These are phyloP conservation scores for Cyberlindnera misumaiensis DNA, from an alignment of 805 yeast species.

Conservation along the genomic window DNA sequence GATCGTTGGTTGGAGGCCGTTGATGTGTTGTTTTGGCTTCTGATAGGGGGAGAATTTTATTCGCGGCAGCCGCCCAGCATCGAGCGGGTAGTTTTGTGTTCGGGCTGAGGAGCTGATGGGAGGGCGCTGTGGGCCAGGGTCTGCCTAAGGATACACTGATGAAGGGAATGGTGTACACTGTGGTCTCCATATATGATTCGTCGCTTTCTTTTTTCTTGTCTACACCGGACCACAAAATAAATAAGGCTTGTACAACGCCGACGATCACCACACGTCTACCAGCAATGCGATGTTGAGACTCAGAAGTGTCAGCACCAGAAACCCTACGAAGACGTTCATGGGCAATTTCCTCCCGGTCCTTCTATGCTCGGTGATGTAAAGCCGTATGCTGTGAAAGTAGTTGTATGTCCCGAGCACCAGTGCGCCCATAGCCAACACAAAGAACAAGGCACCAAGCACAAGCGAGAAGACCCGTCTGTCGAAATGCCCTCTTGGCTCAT, in stretches of 20 bases:
- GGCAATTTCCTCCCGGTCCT: slow-evolving; percentile 9
- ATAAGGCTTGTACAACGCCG: neutral
- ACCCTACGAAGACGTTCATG: slow-evolving; percentile 7
- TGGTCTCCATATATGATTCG: too few species aligned
- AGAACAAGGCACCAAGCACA: slow-evolving; percentile 12
- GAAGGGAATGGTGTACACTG: too few species aligned
- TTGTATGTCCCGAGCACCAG: slow-evolving; percentile 15
- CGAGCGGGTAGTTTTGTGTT: too few species aligned
- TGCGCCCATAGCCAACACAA: slow-evolving; percentile 6
- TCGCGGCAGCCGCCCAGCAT: too few species aligned
- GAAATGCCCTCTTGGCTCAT: neutral
- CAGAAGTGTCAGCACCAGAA: slow-evolving; percentile 7
- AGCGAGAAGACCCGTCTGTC: slow-evolving; percentile 7
- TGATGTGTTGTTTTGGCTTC: slow-evolving; percentile 1
- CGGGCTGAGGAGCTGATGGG: too few species aligned
- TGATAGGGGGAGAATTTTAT: neutral
- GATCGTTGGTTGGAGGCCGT: too few species aligned
- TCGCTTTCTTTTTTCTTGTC: too few species aligned
- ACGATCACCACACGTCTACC: slow-evolving; percentile 6
- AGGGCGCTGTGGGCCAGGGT: too few species aligned
- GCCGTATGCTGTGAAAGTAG: slow-evolving; percentile 15
- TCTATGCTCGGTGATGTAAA: slow-evolving; percentile 11
- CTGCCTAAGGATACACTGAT: too few species aligned
- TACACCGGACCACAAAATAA: too few species aligned
- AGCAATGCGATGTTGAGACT: slow-evolving; percentile 13